Percentiles rank a stretch among this genome's conserved stretches.
phyloP scores from a whole-genome alignment of 805 yeast genomes.

The Candida corydali region DNA sequence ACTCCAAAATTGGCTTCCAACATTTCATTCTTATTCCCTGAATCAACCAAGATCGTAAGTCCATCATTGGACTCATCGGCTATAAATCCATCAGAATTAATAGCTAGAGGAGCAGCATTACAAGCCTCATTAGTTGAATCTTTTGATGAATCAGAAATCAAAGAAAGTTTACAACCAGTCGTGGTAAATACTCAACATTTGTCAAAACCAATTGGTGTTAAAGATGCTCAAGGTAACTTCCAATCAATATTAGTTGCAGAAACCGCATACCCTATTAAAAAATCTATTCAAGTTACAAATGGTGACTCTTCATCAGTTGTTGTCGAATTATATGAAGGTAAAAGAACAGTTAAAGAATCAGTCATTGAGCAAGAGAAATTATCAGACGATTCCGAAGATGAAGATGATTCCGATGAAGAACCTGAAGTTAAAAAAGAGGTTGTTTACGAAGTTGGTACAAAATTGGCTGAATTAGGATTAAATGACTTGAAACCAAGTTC shows the following conservation, averaged over 20 bases:
- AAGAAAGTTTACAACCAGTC: slow-evolving; percentile 77
- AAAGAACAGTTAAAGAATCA: slow-evolving; percentile 77
- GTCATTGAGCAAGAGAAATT: slow-evolving; percentile 64
- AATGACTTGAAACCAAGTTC: slow-evolving; percentile 62
- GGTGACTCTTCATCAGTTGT: slow-evolving; percentile 56
- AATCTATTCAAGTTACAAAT: slow-evolving; percentile 59
- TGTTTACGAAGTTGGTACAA: slow-evolving; percentile 65
- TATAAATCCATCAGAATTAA: slow-evolving; percentile 81
- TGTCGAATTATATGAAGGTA: slow-evolving; percentile 79
- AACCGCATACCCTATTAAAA: slow-evolving; percentile 89
- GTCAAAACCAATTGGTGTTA: slow-evolving; percentile 78
- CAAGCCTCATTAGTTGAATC: slow-evolving; percentile 85
- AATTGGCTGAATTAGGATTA: slow-evolving; percentile 74
- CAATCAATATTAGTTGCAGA: slow-evolving; percentile 71
- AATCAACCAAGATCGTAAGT: slow-evolving; percentile 66
- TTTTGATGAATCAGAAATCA: slow-evolving; percentile 78
- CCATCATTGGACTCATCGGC: slow-evolving; percentile 78
- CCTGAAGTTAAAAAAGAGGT: slow-evolving; percentile 82
- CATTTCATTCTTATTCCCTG: slow-evolving; percentile 75
- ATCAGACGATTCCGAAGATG: slow-evolving; percentile 49
- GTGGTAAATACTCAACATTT: slow-evolving; percentile 87
- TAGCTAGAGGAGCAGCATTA: slow-evolving; percentile 92
- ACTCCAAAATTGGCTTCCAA: slow-evolving; percentile 85
- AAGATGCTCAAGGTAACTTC: slow-evolving; percentile 68
- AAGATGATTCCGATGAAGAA: slow-evolving; percentile 65